Evolutionary conservation across 805 yeast species (phyloP), one percentile per base, ranked within the genome.

Genomic region (Hanseniaspora singularis): DNA sequence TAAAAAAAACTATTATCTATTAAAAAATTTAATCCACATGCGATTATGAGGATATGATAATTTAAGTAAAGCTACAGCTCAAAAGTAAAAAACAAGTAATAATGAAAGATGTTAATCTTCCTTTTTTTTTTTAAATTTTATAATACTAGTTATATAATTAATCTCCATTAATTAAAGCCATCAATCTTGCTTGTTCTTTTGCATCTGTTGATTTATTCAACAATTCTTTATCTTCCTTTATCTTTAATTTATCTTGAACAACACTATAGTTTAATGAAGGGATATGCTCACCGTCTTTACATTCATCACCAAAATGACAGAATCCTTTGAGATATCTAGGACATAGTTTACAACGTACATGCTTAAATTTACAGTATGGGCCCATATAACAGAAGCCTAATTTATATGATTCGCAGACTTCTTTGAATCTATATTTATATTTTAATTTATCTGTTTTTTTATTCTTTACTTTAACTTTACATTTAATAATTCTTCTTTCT

Each of bases 371-470:
- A 63, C 98, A 92, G 20, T 70, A 69, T 9, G 96, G 94, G 0
- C 98, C 98, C 54, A 79, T 82, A 10, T 85, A 82, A 65, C 98
- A 92, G 60, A 86, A 92, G 0, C 98, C 98, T 55, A 74, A 69
- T 41, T 80, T 79, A 60, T 88, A 92, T 56, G 81, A 79, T 44
- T 72, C 73, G 58, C 98, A 92, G 50, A 80, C 83, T 0, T 95
- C 94, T 15, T 31, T 42, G 30, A n/a, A 42, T 28, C 46, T 42
- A 30, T 19, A 42, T 32, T 42, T 42, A 15, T 31, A 11, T 28
- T 27, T 42, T 10, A 26, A 11, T 19, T n/a, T 88, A 77, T 62
- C 82, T 83, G 54, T 36, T 15, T 40, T 47, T 31, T 40, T 40
- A 20, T 27, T 40, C 30, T 19, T 34, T 15, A 39, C 19, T 15